A percentile compares a stretch with the other conserved stretches of the same genome.
phyloP scores from a whole-genome alignment of 2,329 filamentous ascomycete genomes.

The Phoma sp. region DNA sequence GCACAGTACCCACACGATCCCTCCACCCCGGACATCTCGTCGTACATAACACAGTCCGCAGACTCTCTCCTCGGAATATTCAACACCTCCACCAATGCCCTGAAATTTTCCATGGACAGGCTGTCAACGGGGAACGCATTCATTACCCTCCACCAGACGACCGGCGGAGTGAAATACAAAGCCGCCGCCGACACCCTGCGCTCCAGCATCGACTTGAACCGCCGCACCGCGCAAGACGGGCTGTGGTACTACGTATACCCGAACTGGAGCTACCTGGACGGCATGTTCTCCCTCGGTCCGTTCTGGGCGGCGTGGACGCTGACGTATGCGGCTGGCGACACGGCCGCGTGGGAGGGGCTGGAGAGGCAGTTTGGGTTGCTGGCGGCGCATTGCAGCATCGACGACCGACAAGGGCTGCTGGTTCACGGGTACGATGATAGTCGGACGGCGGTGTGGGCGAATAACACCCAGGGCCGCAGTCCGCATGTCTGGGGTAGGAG shows the following conservation, averaged over 20 bases:
- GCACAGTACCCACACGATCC: slow-evolving; percentile 12
- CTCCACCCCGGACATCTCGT: neutral
- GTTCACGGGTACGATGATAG: slow-evolving; percentile 63
- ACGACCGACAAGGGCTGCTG: slow-evolving; percentile 50
- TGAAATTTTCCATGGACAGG: slow-evolving; percentile 36
- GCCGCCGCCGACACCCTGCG: slow-evolving; percentile 21
- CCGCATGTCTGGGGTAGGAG: slow-evolving; percentile 62
- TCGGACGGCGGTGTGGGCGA: slow-evolving; percentile 59
- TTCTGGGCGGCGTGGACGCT: slow-evolving; percentile 47
- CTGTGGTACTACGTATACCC: slow-evolving; percentile 54
- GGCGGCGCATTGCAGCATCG: slow-evolving; percentile 51
- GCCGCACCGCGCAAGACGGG: slow-evolving; percentile 35
- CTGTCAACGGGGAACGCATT: slow-evolving; percentile 39
- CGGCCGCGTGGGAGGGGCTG: slow-evolving; percentile 21
- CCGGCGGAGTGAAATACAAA: slow-evolving; percentile 21
- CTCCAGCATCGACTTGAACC: slow-evolving; percentile 36
- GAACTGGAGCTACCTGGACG: slow-evolving; percentile 61
- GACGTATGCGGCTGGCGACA: slow-evolving; percentile 5
- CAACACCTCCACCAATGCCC: neutral
- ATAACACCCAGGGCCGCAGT: slow-evolving; percentile 57
- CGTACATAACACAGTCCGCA: neutral
- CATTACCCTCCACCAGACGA: slow-evolving; percentile 23
- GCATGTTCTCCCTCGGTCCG: slow-evolving; percentile 58
- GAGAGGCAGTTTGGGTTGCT: slow-evolving; percentile 47
- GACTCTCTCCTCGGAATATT: slow-evolving; percentile 2